A percentile compares a stretch with the other conserved stretches of the same genome.
These are phyloP conservation scores for Emergomyces africanus DNA, from an alignment of 2,329 filamentous ascomycete species.

Conservation along the genomic window DNA sequence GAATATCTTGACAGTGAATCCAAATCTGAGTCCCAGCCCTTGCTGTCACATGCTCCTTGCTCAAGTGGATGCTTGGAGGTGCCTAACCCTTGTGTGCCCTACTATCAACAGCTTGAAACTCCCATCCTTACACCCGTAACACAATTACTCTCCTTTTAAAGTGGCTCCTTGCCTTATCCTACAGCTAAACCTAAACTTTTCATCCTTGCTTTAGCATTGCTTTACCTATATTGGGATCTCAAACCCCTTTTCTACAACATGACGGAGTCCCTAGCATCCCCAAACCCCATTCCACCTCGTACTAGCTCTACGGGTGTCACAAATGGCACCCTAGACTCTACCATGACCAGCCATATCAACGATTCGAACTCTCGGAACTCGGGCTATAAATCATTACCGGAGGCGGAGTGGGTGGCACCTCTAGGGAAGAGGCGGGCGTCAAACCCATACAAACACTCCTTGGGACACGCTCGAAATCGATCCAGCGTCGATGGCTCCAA, in stretches of 20 bases:
- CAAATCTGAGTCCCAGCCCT: neutral
- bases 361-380: conserved; percentile 17
- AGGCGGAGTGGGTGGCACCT: conserved; percentile 48
- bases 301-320: conserved; percentile 52
- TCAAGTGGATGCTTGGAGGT: neutral
- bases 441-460: conserved; percentile 12
- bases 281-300: conserved; percentile 55
- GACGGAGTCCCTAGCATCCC: conserved; percentile 32
- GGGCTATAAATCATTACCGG: conserved; percentile 40
- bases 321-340: conserved; percentile 17
- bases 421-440: conserved; percentile 18
- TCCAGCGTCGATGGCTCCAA: conserved; percentile 29
- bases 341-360: conserved; percentile 11
- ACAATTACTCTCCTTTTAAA: neutral
- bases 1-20: no score
- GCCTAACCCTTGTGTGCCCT: neutral
- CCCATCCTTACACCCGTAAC: neutral
- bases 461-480: conserved; percentile 20
- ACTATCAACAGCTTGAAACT: neutral
- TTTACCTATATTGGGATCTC: neutral
- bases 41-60: neutral
- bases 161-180: neutral
- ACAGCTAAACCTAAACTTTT: neutral
- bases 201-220: neutral
- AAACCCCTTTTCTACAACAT: neutral